Evolutionary conservation across 495 filamentous ascomycete genomes (phyloP).

Genomic region (Tuber aestivum): DNA sequence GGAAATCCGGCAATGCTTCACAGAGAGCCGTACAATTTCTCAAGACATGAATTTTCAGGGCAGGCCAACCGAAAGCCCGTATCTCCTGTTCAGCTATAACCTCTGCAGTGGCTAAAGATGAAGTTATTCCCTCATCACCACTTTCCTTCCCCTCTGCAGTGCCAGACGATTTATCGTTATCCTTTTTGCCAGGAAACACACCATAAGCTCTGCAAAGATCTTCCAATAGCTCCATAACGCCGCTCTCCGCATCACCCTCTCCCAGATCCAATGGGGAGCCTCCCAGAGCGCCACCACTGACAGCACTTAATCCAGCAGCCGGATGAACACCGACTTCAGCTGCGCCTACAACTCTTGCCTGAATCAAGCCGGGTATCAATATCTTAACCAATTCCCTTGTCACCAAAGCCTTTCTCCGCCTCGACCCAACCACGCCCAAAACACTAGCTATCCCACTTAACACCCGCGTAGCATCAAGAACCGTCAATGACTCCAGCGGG

Average conservation of each 20-base stretch:
- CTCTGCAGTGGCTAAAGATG: constrained; percentile 44
- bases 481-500: constrained; percentile 44
- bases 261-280: constrained; percentile 58
- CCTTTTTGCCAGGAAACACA: constrained; percentile 34
- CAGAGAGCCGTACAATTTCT: constrained; percentile 80
- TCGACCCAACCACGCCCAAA: constrained; percentile 65
- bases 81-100: constrained; percentile 47
- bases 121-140: constrained; percentile 13
- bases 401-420: constrained; percentile 81
- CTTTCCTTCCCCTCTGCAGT: constrained; percentile 12
- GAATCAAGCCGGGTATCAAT: constrained; percentile 76
- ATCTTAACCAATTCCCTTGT: constrained; percentile 76
- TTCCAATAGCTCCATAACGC: constrained; percentile 57
- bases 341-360: constrained; percentile 84
- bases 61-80: constrained; percentile 58
- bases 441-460: constrained; percentile 82
- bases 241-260: constrained; percentile 68
- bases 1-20: constrained; percentile 87
- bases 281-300: constrained; percentile 35
- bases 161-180: neutral
- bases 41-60: constrained; percentile 76
- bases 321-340: constrained; percentile 94
- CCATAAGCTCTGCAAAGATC: constrained; percentile 50
- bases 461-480: constrained; percentile 48
- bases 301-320: constrained; percentile 57